Evolutionary conservation across 2,329 filamentous ascomycete genomes (phyloP), one percentile per base, ranked within the genome.

Genomic region (Aureobasidium sp.): DNA sequence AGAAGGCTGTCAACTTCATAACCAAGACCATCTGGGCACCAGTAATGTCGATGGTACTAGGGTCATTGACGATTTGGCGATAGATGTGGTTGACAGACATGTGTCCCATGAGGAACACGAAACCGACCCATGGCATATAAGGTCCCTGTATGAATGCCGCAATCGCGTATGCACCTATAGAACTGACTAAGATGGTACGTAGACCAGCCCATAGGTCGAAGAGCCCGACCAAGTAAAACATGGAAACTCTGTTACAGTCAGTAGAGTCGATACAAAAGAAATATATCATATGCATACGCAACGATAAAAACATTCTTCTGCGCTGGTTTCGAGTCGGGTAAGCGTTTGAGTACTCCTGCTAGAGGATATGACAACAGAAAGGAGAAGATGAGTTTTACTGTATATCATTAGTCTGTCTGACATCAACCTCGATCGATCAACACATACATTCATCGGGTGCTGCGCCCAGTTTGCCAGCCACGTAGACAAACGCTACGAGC

Each of bases 81-180:
- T 84, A 79, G 65, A 99, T 87, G 74, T 99, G 94, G 73, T 86
- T 96, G 69, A 93, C 74, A 50, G 92, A 93, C 88, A 97, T 90
- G 76, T 99, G 93, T 61, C 87, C 87, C 93, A 99, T 97, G 63
- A 96, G 79, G 71, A 96, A 97, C 55, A 90, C 80, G 75, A 99
- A 99, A 64, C 87, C 92, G 55, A 97, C 81, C 94, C 94, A 99
- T 78, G 94, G 94, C 94, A 99, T 99, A 72, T 93, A 90, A 0
- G 91, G 90, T 24, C 91, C 92, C 67, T 91, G 84, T 48, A 97
- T 79, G 72, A 87, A 92, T 67, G 88, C 85, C 59, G 93, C 89
- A 68, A 99, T 94, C 66, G 82, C 79, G 72, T 97, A 99, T 56
- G 90, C 85, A 55, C 86, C 92, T 20, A 82, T 84, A 0, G 93